phyloP scores from a whole-genome alignment of 2,329 filamentous ascomycete genomes.

The Aspergillus ochraceoroseus region DNA sequence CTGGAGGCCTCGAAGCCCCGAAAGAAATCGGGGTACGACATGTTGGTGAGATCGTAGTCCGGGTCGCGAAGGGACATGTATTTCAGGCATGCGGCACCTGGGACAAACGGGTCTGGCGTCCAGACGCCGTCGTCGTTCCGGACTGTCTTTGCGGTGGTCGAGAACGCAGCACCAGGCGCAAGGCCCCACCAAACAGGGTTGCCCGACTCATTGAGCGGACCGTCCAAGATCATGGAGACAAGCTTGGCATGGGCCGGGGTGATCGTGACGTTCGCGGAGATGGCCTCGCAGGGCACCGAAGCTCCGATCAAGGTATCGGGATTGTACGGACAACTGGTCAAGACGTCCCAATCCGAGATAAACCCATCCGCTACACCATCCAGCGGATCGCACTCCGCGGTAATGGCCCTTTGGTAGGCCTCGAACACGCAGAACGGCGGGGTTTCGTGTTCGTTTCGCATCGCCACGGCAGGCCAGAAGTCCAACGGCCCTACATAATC shows the following conservation, averaged over 20 bases:
- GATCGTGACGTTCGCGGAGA: slow-evolving; percentile 1
- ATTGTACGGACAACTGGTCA: slow-evolving; percentile 2
- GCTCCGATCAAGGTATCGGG: neutral
- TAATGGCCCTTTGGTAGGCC: slow-evolving; percentile 10
- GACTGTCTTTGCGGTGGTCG: neutral
- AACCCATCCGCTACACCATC: slow-evolving; percentile 27
- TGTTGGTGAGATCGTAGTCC: neutral
- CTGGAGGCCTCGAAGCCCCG: slow-evolving; percentile 1
- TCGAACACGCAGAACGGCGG: slow-evolving; percentile 16
- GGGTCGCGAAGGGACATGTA: no score
- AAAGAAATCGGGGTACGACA: slow-evolving; percentile 2
- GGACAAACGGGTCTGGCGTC: slow-evolving; percentile 4
- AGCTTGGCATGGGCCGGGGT: no score
- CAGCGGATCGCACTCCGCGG: slow-evolving; percentile 22
- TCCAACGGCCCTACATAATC: slow-evolving; percentile 9
- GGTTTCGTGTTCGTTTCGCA: slow-evolving; percentile 4
- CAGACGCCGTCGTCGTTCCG: neutral
- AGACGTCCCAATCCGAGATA: slow-evolving; percentile 17
- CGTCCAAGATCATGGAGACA: no score
- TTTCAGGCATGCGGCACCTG: slow-evolving; percentile 1
- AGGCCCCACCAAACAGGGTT: neutral
- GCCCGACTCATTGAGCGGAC: no score
- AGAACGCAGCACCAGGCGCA: slow-evolving; percentile 1
- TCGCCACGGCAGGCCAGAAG: slow-evolving; percentile 18
- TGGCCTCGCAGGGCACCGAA: neutral